Percentiles rank a stretch among this genome's conserved stretches.
Evolutionary conservation across 805 yeast genomes (phyloP).

Genomic region (Kodamaea leandrae): DNA sequence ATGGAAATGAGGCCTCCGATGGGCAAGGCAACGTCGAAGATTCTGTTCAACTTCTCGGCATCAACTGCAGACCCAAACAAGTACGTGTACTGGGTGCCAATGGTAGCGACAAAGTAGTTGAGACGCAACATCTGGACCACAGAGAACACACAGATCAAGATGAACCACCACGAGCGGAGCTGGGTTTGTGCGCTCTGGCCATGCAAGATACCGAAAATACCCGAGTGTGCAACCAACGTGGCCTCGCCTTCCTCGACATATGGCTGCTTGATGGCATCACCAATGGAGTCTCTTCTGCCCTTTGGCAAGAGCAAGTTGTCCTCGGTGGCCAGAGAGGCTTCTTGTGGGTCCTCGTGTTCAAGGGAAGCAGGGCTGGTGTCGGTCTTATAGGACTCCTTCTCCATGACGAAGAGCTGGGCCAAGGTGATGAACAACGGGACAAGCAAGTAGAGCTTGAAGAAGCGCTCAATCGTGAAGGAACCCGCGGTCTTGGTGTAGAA

Average conservation of each 20-base stretch:
- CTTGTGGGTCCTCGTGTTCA: neutral
- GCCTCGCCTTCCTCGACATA: constrained; percentile 51
- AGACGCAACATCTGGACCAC: constrained; percentile 56
- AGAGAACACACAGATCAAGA: constrained; percentile 48
- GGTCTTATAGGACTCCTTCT: constrained; percentile 48
- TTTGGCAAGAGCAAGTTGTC: constrained; percentile 1
- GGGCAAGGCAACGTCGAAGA: constrained; percentile 55
- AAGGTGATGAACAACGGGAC: constrained; percentile 50
- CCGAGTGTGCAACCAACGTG: constrained; percentile 37
- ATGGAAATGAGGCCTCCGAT: constrained; percentile 54
- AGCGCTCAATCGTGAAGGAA: constrained; percentile 39
- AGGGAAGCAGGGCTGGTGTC: neutral
- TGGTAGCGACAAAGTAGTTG: constrained; percentile 58
- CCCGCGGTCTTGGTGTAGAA: constrained; percentile 33
- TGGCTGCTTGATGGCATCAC: constrained; percentile 54
- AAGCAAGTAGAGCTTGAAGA: constrained; percentile 46
- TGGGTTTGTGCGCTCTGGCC: constrained; percentile 50
- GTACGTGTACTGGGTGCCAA: constrained; percentile 52
- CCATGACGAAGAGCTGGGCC: constrained; percentile 49
- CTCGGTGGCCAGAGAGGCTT: constrained; percentile 5
- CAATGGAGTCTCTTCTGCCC: constrained; percentile 51
- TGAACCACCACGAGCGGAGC: constrained; percentile 52
- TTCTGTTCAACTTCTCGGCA: constrained; percentile 43
- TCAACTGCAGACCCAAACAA: constrained; percentile 36
- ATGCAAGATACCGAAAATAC: constrained; percentile 54